Evolutionary conservation across 768 basidiomycete species (phyloP).

Genomic region (Suillus occidentalis): DNA sequence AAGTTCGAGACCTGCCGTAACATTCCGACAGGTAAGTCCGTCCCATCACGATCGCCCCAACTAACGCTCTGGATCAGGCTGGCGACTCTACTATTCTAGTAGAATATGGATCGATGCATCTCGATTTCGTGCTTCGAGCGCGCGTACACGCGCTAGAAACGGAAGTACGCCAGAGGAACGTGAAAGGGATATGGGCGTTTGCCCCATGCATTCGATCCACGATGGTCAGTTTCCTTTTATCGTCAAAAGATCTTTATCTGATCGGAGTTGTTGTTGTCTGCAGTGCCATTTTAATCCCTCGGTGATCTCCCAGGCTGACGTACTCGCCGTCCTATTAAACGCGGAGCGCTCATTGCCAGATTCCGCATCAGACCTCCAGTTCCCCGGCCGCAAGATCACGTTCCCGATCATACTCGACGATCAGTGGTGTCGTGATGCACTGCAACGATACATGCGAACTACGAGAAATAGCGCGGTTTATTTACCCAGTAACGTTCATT

Average conservation of each 20-base stretch:
- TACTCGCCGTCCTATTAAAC: slow-evolving; percentile 43
- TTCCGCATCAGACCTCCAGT: slow-evolving; percentile 39
- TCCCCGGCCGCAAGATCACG: slow-evolving; percentile 53
- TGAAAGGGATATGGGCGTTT: slow-evolving; percentile 41
- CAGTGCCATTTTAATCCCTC: slow-evolving; percentile 53
- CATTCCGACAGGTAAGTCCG: slow-evolving; percentile 53
- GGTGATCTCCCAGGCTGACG: slow-evolving; percentile 39
- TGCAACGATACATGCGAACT: slow-evolving; percentile 56
- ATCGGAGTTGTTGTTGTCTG: background rate
- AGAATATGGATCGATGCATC: slow-evolving; percentile 56
- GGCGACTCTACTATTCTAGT: slow-evolving; percentile 65
- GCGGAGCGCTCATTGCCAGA: slow-evolving; percentile 41
- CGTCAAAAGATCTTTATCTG: background rate
- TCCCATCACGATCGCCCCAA: background rate
- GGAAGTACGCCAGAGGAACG: slow-evolving; percentile 31
- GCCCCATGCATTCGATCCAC: slow-evolving; percentile 58
- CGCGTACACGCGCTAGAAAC: slow-evolving; percentile 57
- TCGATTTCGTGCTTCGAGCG: slow-evolving; percentile 54
- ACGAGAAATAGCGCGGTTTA: slow-evolving; percentile 60
- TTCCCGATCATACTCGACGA: slow-evolving; percentile 68
- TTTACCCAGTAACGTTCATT: slow-evolving; percentile 67
- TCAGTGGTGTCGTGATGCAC: slow-evolving; percentile 53
- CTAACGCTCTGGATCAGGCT: slow-evolving; percentile 37
- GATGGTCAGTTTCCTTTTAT: slow-evolving; percentile 40
- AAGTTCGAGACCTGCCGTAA: slow-evolving; percentile 33